Evolutionary conservation across 2,329 filamentous ascomycete species (phyloP).

Genomic region (Pseudogymnoascus sp.): DNA sequence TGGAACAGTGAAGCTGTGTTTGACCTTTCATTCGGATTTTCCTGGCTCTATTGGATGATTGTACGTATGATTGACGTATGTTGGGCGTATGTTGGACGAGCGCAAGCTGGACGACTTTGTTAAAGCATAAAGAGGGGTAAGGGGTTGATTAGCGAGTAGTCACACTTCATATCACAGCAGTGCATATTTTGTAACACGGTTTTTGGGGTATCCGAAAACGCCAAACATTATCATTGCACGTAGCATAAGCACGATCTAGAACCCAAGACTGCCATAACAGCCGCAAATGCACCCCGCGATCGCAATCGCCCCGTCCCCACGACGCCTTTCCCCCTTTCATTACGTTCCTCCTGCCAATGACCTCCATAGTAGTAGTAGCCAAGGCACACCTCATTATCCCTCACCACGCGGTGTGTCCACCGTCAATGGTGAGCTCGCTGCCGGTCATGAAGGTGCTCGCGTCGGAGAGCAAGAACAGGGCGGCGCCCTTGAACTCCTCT

Average conservation of each 20-base stretch:
- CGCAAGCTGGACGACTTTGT: not conserved
- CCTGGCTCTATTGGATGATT: too few relatives aligned
- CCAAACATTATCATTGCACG: slow-evolving; percentile 3
- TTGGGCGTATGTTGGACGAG: too few relatives aligned
- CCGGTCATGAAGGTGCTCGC: slow-evolving; percentile 66
- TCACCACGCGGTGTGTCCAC: slow-evolving; percentile 48
- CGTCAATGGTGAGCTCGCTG: slow-evolving; percentile 61
- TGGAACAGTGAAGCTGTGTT: too few relatives aligned
- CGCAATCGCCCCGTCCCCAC: not conserved
- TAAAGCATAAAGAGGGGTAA: not conserved
- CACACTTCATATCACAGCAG: not conserved
- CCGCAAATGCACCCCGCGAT: not conserved
- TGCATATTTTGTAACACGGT: not conserved
- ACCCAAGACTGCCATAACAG: not conserved
- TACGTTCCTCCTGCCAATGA: not conserved
- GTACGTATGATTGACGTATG: too few relatives aligned
- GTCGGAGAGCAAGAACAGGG: slow-evolving; percentile 59
- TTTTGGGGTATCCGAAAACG: not conserved
- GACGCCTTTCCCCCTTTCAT: not conserved
- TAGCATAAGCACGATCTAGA: not conserved
- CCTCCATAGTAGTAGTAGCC: not conserved
- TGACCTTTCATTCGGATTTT: too few relatives aligned
- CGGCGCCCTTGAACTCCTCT: slow-evolving; percentile 63
- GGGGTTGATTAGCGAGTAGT: not conserved
- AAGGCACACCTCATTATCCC: slow-evolving; percentile 3